Evolutionary conservation across 1,284 basidiomycete genomes (phyloP).

Genomic region (Cutaneotrichosporon sp.): DNA sequence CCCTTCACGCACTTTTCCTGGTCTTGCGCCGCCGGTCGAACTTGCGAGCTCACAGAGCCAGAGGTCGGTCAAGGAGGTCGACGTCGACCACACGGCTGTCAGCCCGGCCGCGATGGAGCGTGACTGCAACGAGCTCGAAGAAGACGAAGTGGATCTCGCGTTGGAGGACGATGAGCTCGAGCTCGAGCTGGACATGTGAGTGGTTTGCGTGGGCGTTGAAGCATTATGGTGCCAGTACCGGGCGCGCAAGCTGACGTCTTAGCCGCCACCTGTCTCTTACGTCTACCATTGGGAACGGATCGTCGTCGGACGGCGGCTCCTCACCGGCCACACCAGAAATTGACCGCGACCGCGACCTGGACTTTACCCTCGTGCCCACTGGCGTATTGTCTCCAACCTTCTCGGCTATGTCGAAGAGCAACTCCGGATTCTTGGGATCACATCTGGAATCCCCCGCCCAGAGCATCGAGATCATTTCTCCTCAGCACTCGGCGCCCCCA

Average conservation of each 20-base stretch:
- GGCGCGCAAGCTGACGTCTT: no score
- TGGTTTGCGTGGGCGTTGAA: no score
- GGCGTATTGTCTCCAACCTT: neutral
- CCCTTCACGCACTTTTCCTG: neutral
- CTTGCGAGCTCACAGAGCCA: neutral
- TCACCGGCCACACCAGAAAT: neutral
- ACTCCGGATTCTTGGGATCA: no score
- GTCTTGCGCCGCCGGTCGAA: neutral
- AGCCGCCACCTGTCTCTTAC: neutral
- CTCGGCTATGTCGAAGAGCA: neutral
- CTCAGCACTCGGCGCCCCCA: neutral
- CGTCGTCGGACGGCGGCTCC: neutral
- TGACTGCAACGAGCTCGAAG: neutral
- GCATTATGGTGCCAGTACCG: no score
- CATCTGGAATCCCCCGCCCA: neutral
- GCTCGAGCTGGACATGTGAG: slow-evolving; percentile 8
- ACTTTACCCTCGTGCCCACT: neutral
- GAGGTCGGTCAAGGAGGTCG: no score
- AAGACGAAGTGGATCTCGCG: neutral
- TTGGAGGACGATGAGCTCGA: slow-evolving; percentile 2
- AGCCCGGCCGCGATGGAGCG: neutral
- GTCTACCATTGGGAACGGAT: neutral
- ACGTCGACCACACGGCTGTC: no score
- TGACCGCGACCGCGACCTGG: neutral
- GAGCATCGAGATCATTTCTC: slow-evolving; percentile 2